Evolutionary conservation across 1,284 basidiomycete genomes (phyloP).

Genomic region (Cutaneotrichosporon sp.): DNA sequence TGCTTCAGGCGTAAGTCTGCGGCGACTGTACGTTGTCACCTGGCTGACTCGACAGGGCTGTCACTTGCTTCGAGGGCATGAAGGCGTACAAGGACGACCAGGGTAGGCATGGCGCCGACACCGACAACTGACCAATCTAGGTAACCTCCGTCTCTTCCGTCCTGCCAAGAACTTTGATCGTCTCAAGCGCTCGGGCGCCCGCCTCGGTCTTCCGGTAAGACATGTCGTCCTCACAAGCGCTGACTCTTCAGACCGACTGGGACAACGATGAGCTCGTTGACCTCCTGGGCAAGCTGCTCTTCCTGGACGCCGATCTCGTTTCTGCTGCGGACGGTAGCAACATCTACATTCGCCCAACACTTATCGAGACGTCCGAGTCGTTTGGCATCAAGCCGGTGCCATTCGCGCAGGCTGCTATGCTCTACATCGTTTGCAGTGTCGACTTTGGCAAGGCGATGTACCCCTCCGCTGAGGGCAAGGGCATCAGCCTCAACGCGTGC

Average conservation of each 20-base stretch:
- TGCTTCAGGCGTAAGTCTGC: constrained; percentile 36
- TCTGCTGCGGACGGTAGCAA: constrained; percentile 37
- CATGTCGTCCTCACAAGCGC: not conserved
- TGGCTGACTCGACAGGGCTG: constrained; percentile 20
- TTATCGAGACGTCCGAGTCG: constrained; percentile 43
- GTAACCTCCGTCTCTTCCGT: constrained; percentile 40
- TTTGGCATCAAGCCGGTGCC: constrained; percentile 45
- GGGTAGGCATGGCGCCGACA: constrained; percentile 8
- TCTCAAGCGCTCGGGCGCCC: constrained; percentile 40
- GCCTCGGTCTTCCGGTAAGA: constrained; percentile 43
- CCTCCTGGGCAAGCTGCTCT: constrained; percentile 38
- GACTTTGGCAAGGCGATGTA: constrained; percentile 44
- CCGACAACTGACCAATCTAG: constrained; percentile 13
- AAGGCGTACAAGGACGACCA: constrained; percentile 45
- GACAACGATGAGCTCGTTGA: constrained; percentile 41
- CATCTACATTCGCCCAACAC: constrained; percentile 45
- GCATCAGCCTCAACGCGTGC: constrained; percentile 39
- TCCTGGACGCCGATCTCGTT: constrained; percentile 29
- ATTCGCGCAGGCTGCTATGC: constrained; percentile 38
- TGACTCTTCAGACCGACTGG: constrained; percentile 31
- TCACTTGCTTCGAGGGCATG: constrained; percentile 48
- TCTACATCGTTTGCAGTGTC: constrained; percentile 40
- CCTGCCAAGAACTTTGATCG: constrained; percentile 43
- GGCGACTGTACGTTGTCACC: not conserved
- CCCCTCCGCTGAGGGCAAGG: constrained; percentile 26